Conservation (phyloP, 75 land plant genomes). For the Chamaecyparis obtusa region DNA sequence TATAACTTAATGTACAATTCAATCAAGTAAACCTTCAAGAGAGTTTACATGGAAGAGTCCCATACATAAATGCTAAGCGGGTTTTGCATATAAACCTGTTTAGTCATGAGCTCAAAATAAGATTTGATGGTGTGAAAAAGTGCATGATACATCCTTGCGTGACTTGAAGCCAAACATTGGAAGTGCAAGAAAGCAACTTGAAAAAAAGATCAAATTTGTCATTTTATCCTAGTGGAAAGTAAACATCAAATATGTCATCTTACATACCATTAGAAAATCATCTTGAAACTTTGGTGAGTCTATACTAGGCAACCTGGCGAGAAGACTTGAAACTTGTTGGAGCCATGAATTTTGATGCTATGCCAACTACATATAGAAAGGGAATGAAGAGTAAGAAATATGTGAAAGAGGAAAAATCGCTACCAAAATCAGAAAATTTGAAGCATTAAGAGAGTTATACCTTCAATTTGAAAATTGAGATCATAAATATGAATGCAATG, state of each 20-base stretch:
- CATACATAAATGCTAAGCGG: no score
- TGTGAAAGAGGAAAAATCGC: neutral
- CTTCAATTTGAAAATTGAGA: neutral
- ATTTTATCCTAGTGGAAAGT: neutral
- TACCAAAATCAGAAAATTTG: neutral
- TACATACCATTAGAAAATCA: conserved; percentile 90
- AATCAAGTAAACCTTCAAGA: no score
- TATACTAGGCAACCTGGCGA: conserved; percentile 91
- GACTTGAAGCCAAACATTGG: no score
- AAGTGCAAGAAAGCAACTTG: no score
- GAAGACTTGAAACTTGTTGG: conserved; percentile 90
- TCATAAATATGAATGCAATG: neutral
- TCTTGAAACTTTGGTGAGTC: conserved; percentile 95
- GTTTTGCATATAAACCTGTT: no score
- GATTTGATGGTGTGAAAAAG: no score
- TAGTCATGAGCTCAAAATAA: no score
- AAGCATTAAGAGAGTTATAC: neutral
- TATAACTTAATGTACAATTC: no score
- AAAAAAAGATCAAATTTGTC: neutral
- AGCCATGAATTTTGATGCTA: conserved; percentile 84
- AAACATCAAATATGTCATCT: neutral
- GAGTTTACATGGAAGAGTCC: no score
- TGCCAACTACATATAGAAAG: conserved; percentile 55
- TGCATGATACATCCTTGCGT: no score
- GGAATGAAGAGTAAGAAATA: neutral